These are phyloP conservation scores for Chloris gayana DNA, from an alignment of 176 grass and related monocot species.

Conservation along the genomic window DNA sequence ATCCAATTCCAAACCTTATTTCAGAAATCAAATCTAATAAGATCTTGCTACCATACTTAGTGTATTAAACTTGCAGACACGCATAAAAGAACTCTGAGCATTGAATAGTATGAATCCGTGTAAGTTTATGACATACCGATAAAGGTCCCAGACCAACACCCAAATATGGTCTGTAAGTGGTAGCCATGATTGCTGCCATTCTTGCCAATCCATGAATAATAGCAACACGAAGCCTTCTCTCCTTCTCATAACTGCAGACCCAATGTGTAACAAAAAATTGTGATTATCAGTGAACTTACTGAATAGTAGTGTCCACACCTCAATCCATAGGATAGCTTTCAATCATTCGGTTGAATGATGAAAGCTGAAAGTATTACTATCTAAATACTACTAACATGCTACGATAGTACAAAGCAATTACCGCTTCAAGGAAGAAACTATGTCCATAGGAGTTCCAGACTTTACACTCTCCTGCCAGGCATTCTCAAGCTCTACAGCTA, in stretches of 20 bases:
- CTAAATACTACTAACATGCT: slow-evolving; percentile 1
- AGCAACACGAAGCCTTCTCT: slow-evolving; percentile 92
- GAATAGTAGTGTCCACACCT: slow-evolving; percentile 25
- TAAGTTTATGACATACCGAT: slow-evolving; percentile 69
- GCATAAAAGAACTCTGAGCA: not conserved
- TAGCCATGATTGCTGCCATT: slow-evolving; percentile 99
- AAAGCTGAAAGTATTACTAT: slow-evolving; percentile 19
- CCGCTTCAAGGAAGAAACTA: slow-evolving; percentile 83
- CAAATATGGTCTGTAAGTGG: slow-evolving; percentile 93
- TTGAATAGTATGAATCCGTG: slow-evolving; percentile 13
- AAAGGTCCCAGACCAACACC: slow-evolving; percentile 84
- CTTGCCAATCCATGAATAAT: slow-evolving; percentile 96
- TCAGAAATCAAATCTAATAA: slow-evolving; percentile 28
- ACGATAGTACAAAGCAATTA: slow-evolving; percentile 45
- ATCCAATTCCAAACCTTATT: slow-evolving; percentile 12
- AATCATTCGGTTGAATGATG: not conserved
- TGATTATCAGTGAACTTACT: slow-evolving; percentile 6
- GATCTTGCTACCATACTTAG: not conserved
- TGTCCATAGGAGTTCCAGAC: slow-evolving; percentile 64
- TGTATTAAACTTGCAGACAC: not conserved
- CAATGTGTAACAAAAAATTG: slow-evolving; percentile 22
- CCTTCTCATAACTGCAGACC: slow-evolving; percentile 78
- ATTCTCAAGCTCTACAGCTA: slow-evolving; percentile 96
- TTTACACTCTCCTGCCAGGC: slow-evolving; percentile 74
- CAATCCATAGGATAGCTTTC: not conserved